A percentile compares a stretch with the other conserved stretches of the same genome.
These are phyloP conservation scores for Avena sativa DNA, from an alignment of 176 grass and related monocot species.

Conservation along the genomic window DNA sequence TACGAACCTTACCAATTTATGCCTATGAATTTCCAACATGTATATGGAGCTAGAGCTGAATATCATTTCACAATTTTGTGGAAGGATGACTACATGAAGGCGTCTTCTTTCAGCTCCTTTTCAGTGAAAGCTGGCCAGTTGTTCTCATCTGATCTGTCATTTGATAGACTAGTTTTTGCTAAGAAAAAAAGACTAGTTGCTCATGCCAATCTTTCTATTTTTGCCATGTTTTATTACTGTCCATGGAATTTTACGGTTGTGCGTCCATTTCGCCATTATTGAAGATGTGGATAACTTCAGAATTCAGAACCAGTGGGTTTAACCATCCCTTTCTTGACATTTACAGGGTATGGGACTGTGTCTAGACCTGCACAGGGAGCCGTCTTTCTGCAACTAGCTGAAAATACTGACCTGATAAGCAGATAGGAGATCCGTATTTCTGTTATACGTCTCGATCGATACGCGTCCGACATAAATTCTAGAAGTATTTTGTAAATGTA, in stretches of 20 bases:
- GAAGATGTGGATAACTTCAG: constrained; percentile 32
- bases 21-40: background rate
- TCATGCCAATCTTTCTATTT: constrained; percentile 2
- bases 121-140: constrained; percentile 45
- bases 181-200: background rate
- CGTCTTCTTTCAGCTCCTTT: constrained; percentile 17
- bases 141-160: constrained; percentile 35
- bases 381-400: constrained; percentile 16
- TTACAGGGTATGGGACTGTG: constrained; percentile 43
- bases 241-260: background rate
- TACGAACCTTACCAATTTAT: background rate
- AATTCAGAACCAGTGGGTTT: constrained; percentile 31
- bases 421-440: constrained; percentile 29
- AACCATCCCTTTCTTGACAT: constrained; percentile 51
- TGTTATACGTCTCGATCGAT: constrained; percentile 38
- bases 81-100: background rate
- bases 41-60: background rate
- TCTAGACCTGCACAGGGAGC: background rate
- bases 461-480: constrained; percentile 32
- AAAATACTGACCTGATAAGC: constrained; percentile 42
- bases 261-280: constrained; percentile 18
- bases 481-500: constrained; percentile 30
- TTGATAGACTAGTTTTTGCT: too few relatives aligned
- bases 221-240: background rate
- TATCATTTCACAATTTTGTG: background rate